Base-by-base conservation (phyloP, 2,329 filamentous ascomycete species). In the Fusarium verticillioides region DNA sequence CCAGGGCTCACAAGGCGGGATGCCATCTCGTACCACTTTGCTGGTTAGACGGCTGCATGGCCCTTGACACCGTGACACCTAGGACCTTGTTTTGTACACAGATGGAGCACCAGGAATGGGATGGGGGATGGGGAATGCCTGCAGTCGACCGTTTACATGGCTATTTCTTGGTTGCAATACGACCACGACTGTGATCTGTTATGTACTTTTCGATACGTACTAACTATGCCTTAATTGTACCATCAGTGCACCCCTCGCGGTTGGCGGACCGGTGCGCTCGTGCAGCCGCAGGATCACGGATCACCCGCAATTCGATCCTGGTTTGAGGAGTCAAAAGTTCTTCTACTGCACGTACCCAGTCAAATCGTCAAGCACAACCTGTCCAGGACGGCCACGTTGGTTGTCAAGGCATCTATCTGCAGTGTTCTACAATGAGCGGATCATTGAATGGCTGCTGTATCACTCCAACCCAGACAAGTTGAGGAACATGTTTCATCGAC, bases 191-290 rank as follows among this genome's bases (percentile, higher is more conserved):
- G n/a, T 52, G 32, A 36, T 52, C n/a, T 49, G 42, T 32, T 28
- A 30, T 52, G n/a, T 49, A 32, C 39, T 60, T 32, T n/a, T 26
- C 23, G 36, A 36, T 39, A 50, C 19, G 39, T 57, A 34, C 56
- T 63, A 50, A 34, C 56, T 63, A 50, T 44, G 47, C 58, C 54
- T n/a, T 65, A 43, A 43, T 28, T 47, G 42, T 43, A 53, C 64
- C 52, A 39, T 36, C 40, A 49, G 54, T 56, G 61, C 66, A 67
- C 61, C 70, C 66, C 52, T 73, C 69, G 60, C 63, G 65, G 75
- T 79, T 68, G 71, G 73, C 73, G 80, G 79, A 80, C 80, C 79
- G 79, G 79, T 79, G 78, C 81, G 80, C 79, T 78, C 78, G 66
- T 82, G 78, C 80, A 81, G 78, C 72, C 79, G 80, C 75, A 79